Evolutionary conservation across 2,329 filamentous ascomycete genomes (phyloP), one percentile per base, ranked within the genome.

Genomic region (Pestalotiopsis sp.): DNA sequence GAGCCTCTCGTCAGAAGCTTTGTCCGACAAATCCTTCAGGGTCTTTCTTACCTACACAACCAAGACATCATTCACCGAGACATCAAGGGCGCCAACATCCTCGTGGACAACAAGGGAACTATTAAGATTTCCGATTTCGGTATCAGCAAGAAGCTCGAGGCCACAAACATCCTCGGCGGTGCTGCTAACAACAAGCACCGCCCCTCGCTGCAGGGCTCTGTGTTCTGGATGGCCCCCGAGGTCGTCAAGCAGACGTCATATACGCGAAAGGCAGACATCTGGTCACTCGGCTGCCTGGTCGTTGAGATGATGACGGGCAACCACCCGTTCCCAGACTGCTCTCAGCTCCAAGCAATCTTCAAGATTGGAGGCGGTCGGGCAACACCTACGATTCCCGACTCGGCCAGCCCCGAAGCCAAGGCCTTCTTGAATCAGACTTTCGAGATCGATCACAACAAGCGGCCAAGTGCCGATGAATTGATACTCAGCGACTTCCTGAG

Each of bases 61-160:
- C 90, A 92, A 72, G 96, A 98, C 78, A 99, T 99, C 77, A 98
- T 99, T 75, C 96, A 99, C 80, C 92, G 96, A 70, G 96, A 99
- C 78, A 98, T 99, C 87, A 99, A 99, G 84, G 96, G 96, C 62
- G 96, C 96, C 80, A 99, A 99, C 78, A 97, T 99, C 74, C 90
- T 99, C 4, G 96, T 99, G 68, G 96, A 99, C 84, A 98, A 98
- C 85, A 98, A 98, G 82, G 96, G 96, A 69, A 95, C 93, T 7
- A 97, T 99, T 83, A 99, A 99, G 83, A 99, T 99, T 73, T 98
- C 95, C 9, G 96, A 99, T 85, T 99, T 99, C 75, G 96, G 96
- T 78, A 98, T 99, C 78, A 97, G 93, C 70, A 99, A 99, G 86
- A 97, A 97, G 80, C 92, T 98, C 56, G 95, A 98, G 81, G 94